phyloP scores from a whole-genome alignment of 805 yeast species.

The Schizosaccharomyces japonicus region DNA sequence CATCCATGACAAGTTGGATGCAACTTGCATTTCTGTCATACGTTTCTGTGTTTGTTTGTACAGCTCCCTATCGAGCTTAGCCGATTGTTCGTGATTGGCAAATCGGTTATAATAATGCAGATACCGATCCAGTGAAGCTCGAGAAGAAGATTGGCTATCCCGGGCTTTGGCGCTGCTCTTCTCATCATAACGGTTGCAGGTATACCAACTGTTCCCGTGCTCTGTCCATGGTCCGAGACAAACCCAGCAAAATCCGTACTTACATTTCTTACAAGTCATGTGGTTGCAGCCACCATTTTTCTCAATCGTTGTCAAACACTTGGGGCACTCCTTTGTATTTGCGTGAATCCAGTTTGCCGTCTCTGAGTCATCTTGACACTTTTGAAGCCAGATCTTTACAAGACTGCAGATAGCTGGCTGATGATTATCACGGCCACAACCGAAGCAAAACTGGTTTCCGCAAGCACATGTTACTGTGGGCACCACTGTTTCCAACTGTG shows the following conservation, averaged over 20 bases:
- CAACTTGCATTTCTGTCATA: constrained; percentile 42
- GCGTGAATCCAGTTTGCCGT: constrained; percentile 69
- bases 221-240: constrained; percentile 53
- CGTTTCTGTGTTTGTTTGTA: constrained; percentile 37
- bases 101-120: constrained; percentile 54
- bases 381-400: constrained; percentile 46
- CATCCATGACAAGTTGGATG: constrained; percentile 50
- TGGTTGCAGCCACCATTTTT: constrained; percentile 95
- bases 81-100: constrained; percentile 51
- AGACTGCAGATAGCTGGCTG: constrained; percentile 61
- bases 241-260: constrained; percentile 76
- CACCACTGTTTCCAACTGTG: constrained; percentile 16
- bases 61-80: constrained; percentile 43
- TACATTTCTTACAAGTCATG: constrained; percentile 67
- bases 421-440: constrained; percentile 56
- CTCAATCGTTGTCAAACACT: constrained; percentile 57
- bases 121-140: constrained; percentile 35
- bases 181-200: constrained; percentile 38
- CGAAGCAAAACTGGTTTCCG: constrained; percentile 53
- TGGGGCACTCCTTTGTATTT: constrained; percentile 70
- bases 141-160: constrained; percentile 22
- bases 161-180: constrained; percentile 20
- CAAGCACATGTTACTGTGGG: constrained; percentile 50
- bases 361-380: constrained; percentile 69
- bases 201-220: constrained; percentile 41